Conservation (phyloP, 164 flowering plant genomes). For the Houttuynia cordata region DNA sequence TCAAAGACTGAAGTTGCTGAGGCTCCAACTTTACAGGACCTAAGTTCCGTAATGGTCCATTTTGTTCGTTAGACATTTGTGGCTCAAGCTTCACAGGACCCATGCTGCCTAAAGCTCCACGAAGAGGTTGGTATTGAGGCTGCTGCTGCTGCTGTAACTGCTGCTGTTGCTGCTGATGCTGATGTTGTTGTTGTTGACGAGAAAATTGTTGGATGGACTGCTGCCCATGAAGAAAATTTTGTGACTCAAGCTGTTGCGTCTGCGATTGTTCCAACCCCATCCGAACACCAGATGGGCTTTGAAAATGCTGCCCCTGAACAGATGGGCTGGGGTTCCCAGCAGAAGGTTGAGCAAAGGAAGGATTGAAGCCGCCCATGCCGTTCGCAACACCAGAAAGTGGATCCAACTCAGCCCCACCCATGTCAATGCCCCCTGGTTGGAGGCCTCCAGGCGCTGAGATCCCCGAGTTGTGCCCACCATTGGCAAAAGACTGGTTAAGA, state of each 20-base stretch:
- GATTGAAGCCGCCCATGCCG: conserved; percentile 44
- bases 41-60: conserved; percentile 46
- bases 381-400: conserved; percentile 59
- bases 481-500: conserved; percentile 63
- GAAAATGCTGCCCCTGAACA: conserved; percentile 56
- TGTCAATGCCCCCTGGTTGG: conserved; percentile 46
- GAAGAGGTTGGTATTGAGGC: conserved; percentile 43
- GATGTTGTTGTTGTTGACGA: conserved; percentile 13
- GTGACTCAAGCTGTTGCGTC: conserved; percentile 56
- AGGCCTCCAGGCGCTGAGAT: conserved; percentile 47
- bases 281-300: conserved; percentile 37
- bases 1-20: conserved; percentile 51
- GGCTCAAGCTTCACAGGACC: conserved; percentile 79
- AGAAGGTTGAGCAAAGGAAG: conserved; percentile 34
- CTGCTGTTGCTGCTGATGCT: conserved; percentile 10
- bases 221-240: conserved; percentile 62
- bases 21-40: conserved; percentile 66
- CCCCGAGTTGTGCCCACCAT: conserved; percentile 51
- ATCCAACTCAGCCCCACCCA: conserved; percentile 63
- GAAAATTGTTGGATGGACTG: conserved; percentile 55
- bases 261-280: conserved; percentile 56
- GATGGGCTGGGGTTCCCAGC: conserved; percentile 33
- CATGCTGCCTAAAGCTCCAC: conserved; percentile 43
- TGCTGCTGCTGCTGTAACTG: conserved; percentile 26
- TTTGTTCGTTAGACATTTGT: conserved; percentile 52